Evolutionary conservation across 352 stramenopile species (phyloP).

Genomic region (Globisporangium nunn): DNA sequence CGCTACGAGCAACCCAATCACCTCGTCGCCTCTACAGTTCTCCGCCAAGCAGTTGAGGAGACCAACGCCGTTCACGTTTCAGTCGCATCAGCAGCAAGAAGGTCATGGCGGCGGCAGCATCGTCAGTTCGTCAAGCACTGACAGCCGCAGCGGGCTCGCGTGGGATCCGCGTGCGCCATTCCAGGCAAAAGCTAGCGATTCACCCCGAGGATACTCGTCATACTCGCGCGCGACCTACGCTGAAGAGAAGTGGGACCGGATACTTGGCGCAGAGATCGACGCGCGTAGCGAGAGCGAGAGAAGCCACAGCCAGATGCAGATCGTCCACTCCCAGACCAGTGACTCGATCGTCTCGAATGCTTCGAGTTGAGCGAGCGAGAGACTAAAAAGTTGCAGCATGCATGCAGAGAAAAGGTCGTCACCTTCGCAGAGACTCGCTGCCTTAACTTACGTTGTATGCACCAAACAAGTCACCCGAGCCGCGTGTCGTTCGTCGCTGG

Average conservation of each 20-base stretch:
- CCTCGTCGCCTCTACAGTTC: neutral
- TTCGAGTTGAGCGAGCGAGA: neutral
- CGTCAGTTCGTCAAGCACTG: slow-evolving; percentile 1
- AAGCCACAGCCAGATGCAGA: slow-evolving; percentile 7
- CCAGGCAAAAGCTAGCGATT: slow-evolving; percentile 6
- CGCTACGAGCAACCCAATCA: neutral
- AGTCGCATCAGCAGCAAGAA: neutral
- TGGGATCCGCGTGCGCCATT: slow-evolving; percentile 8
- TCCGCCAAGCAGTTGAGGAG: slow-evolving; percentile 6
- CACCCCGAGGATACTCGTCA: slow-evolving; percentile 2
- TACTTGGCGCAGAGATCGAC: slow-evolving; percentile 37
- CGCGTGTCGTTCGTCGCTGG: slow-evolving; percentile 21
- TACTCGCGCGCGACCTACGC: slow-evolving; percentile 25
- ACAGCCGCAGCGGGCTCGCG: slow-evolving; percentile 10
- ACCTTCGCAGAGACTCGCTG: too few relatives aligned
- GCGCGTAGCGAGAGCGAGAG: slow-evolving; percentile 4
- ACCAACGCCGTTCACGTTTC: slow-evolving; percentile 7
- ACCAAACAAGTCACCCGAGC: slow-evolving; percentile 2
- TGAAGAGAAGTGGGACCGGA: slow-evolving; percentile 75
- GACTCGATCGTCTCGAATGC: slow-evolving; percentile 2
- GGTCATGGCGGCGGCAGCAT: neutral
- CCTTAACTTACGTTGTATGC: neutral
- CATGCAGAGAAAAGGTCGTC: too few relatives aligned
- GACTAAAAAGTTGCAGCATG: neutral
- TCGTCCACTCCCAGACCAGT: slow-evolving; percentile 6